Conservation (phyloP, 2,329 filamentous ascomycete genomes). For the Pseudocercospora macadamiae region DNA sequence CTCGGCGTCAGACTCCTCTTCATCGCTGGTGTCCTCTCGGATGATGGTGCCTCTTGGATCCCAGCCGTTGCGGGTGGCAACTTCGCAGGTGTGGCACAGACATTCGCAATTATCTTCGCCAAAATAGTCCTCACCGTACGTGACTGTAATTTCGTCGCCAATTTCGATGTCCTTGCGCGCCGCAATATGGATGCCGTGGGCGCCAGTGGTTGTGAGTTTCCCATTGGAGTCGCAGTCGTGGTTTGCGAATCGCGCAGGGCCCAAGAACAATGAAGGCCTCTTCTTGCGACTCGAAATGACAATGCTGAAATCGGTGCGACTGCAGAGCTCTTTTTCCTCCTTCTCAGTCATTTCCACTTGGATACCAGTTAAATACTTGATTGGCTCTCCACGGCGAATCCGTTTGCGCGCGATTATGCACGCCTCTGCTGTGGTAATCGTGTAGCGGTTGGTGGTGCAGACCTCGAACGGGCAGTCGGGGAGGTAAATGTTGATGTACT, state of each 20-base stretch:
- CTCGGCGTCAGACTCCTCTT: conserved; percentile 39
- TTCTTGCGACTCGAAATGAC: conserved; percentile 93
- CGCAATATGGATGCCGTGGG: conserved; percentile 87
- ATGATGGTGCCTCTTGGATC: conserved; percentile 48
- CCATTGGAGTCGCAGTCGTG: conserved; percentile 96
- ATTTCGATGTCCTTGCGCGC: conserved; percentile 78
- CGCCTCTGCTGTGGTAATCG: conserved; percentile 86
- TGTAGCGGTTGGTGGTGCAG: conserved; percentile 90
- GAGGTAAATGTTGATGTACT: conserved; percentile 90
- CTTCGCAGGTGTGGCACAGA: conserved; percentile 85
- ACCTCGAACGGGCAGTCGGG: conserved; percentile 96
- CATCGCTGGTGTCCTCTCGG: conserved; percentile 38
- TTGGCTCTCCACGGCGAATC: conserved; percentile 79
- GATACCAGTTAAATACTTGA: conserved; percentile 90
- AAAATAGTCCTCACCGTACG: conserved; percentile 95
- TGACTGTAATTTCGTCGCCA: conserved; percentile 95
- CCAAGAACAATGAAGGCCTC: conserved; percentile 87
- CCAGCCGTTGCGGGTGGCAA: conserved; percentile 79
- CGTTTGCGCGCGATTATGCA: conserved; percentile 77
- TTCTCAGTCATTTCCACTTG: conserved; percentile 90
- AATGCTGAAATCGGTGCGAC: conserved; percentile 93
- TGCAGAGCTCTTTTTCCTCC: conserved; percentile 82
- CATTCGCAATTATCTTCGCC: conserved; percentile 94
- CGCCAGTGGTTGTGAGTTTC: conserved; percentile 77
- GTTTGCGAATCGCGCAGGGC: conserved; percentile 93